Percentiles rank a stretch among this genome's conserved stretches.
Conservation (phyloP, 306 rosid genomes). For the Malus asiatica region DNA sequence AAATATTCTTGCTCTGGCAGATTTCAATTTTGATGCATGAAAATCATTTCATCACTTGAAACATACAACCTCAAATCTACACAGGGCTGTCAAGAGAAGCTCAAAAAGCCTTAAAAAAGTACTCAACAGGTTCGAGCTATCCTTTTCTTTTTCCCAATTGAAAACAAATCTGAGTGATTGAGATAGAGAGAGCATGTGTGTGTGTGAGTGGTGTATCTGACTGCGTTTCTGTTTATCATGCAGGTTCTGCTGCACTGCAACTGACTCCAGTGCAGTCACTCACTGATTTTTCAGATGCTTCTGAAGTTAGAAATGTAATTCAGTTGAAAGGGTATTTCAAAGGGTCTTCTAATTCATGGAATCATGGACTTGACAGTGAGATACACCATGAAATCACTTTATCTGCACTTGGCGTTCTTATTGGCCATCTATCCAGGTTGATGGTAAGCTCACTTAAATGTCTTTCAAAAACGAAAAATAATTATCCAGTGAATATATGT, state of each 20-base stretch:
- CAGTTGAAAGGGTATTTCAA: constrained; percentile 63
- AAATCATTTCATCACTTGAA: constrained; percentile 8
- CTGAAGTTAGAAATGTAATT: constrained; percentile 56
- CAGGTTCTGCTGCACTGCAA: constrained; percentile 61
- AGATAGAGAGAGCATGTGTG: not conserved
- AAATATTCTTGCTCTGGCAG: constrained; percentile 13
- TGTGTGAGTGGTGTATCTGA: not conserved
- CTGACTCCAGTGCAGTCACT: constrained; percentile 54
- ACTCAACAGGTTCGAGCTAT: constrained; percentile 49
- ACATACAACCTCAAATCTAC: constrained; percentile 11
- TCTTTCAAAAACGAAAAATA: not conserved
- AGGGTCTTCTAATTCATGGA: constrained; percentile 57
- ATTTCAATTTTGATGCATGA: constrained; percentile 10
- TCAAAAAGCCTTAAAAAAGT: constrained; percentile 70
- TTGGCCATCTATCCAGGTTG: constrained; percentile 72
- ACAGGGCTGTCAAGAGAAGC: constrained; percentile 78
- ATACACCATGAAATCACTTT: constrained; percentile 44
- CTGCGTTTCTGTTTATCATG: constrained; percentile 23
- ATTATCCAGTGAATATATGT: not conserved
- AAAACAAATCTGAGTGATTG: not conserved
- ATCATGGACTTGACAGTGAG: constrained; percentile 39
- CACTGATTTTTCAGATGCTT: constrained; percentile 39
- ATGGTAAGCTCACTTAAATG: constrained; percentile 52
- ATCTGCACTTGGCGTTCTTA: constrained; percentile 75
- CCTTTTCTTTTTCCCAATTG: not conserved